Evolutionary conservation across 176 grass and related monocot genomes (phyloP), one percentile per base, ranked within the genome.

Genomic region (Oryza brachyantha): DNA sequence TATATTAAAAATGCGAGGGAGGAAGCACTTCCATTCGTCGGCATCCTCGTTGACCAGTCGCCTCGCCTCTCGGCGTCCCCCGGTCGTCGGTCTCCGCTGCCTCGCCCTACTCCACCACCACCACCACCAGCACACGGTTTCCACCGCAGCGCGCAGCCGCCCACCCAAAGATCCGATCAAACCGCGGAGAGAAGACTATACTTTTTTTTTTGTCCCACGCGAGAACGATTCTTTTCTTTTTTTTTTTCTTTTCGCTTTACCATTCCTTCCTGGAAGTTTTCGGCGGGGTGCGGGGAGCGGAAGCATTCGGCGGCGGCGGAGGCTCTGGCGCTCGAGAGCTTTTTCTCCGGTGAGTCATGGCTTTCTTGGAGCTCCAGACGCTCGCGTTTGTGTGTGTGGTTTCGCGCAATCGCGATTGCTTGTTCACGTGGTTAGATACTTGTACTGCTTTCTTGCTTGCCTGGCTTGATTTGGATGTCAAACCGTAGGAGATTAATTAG

Each of bases 21-120:
- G n/a, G n/a, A n/a, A n/a, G n/a, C n/a, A n/a, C n/a, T 58, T 66
- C 86, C 26, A 35, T 57, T 27, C 71, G 81, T 88, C 86, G 76
- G 70, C 76, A 76, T 88, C 76, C 76, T 84, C 81, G 86, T 88
- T 84, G 68, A 88, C 81, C 63, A 64, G 62, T 79, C 81, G 62
- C 26, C 17, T n/a, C 48, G 13, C 75, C 54, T 29, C n/a, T 57
- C n/a, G 52, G 52, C 8, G 52, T 57, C 52, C 52, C 8, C 52
- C 8, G 54, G 76, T 87, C 79, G 74, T 83, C 74, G 80, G 85
- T 87, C 85, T 78, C 80, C 61, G 31, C 32, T 4, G 64, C 46
- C n/a, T 40, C 55, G 19, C 40, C 37, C 28, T 40, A 1, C n/a
- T 65, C 57, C n/a, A 52, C 48, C 8, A 52, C 31, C 31, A 52